A percentile compares a stretch with the other conserved stretches of the same genome.
These are phyloP conservation scores for Purpureocillium lavendulum DNA, from an alignment of 2,329 filamentous ascomycete genomes.

Conservation along the genomic window DNA sequence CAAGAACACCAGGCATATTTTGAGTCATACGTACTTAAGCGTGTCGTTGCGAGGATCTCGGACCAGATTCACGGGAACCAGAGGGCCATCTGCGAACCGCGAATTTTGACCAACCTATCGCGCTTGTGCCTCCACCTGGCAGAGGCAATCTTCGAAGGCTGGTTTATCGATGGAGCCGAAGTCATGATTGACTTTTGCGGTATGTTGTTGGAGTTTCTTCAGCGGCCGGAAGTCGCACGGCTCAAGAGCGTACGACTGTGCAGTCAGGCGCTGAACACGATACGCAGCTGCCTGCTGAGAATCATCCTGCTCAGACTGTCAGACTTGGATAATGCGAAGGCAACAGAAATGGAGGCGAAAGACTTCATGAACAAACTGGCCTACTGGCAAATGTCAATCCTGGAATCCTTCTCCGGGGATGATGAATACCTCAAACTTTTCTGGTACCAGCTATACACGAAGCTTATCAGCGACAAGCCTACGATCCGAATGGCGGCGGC, in stretches of 20 bases:
- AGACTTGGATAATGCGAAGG: conserved; percentile 62
- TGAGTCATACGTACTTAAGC: conserved; percentile 77
- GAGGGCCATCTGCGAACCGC: conserved; percentile 68
- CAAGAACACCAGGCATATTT: conserved; percentile 94
- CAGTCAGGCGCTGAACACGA: conserved; percentile 68
- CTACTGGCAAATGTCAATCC: conserved; percentile 91
- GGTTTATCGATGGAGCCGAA: conserved; percentile 86
- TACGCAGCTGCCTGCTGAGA: conserved; percentile 70
- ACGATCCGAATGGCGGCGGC: conserved; percentile 68
- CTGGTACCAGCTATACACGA: conserved; percentile 88
- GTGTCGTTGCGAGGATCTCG: conserved; percentile 62
- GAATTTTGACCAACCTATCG: conserved; percentile 77
- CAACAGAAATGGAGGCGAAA: conserved; percentile 52
- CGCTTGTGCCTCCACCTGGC: conserved; percentile 73
- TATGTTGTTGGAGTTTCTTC: conserved; percentile 77
- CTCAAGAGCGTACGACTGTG: conserved; percentile 90
- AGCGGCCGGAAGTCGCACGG: conserved; percentile 70
- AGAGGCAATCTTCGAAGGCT: conserved; percentile 90
- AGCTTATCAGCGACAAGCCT: conserved; percentile 64
- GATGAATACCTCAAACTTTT: conserved; percentile 77
- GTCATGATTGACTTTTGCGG: conserved; percentile 80
- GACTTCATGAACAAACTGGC: conserved; percentile 76
- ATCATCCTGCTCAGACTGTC: conserved; percentile 75
- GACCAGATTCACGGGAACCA: conserved; percentile 64
- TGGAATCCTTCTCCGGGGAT: conserved; percentile 69